phyloP scores from a whole-genome alignment of 208 protist genomes.

The Trypanosoma mega region DNA sequence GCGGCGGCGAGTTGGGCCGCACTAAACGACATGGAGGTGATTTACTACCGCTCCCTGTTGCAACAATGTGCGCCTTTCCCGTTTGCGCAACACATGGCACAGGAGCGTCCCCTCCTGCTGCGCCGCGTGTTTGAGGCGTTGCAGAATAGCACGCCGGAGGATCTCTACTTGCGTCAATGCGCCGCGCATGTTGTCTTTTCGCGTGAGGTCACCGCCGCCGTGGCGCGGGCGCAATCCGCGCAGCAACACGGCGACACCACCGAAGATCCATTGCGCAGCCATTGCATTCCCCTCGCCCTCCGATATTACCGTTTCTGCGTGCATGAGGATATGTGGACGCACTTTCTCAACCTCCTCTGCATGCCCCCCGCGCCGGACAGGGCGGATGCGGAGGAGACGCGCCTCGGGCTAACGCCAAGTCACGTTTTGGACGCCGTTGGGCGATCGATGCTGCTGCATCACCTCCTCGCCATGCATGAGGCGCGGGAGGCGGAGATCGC shows the following conservation, averaged over 20 bases:
- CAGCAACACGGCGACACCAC: conserved; percentile 62
- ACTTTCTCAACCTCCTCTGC: conserved; percentile 73
- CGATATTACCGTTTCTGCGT: conserved; percentile 81
- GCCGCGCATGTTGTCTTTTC: conserved; percentile 73
- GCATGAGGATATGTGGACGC: conserved; percentile 56
- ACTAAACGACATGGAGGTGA: conserved; percentile 83
- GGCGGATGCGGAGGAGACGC: conserved; percentile 38
- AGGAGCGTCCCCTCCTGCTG: conserved; percentile 58
- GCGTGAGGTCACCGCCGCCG: conserved; percentile 71
- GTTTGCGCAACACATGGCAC: conserved; percentile 43
- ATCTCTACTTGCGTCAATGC: conserved; percentile 56
- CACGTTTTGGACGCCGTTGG: conserved; percentile 81
- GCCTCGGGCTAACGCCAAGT: conserved; percentile 61
- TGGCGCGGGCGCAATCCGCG: conserved; percentile 66
- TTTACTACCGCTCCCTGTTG: conserved; percentile 69
- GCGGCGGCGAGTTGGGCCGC: conserved; percentile 67
- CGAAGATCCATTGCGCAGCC: conserved; percentile 75
- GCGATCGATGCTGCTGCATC: conserved; percentile 84
- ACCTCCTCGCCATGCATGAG: conserved; percentile 65
- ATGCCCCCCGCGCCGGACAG: conserved; percentile 63
- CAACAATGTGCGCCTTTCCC: conserved; percentile 58
- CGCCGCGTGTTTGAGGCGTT: conserved; percentile 58
- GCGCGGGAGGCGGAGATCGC: conserved; percentile 65
- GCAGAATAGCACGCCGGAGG: conserved; percentile 16
- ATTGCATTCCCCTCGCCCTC: conserved; percentile 64